Percentiles rank a stretch among this genome's conserved stretches.
Conservation (phyloP, 2,329 filamentous ascomycete genomes). For the Ceratocystis destructans region DNA sequence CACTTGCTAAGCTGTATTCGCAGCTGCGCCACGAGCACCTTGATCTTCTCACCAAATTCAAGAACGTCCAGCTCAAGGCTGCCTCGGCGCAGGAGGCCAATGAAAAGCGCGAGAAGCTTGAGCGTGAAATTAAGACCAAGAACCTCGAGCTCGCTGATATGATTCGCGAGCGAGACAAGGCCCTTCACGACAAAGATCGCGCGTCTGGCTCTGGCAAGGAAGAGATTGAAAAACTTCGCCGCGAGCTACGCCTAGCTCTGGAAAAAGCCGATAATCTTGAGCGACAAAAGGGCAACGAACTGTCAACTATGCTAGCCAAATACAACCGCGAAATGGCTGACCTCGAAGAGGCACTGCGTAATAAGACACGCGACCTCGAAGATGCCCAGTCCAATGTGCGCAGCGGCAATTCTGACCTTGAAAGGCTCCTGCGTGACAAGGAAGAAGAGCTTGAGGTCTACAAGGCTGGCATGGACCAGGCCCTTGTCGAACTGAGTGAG, state of each 20-base stretch:
- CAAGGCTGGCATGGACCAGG: constrained; percentile 96
- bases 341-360: constrained; percentile 79
- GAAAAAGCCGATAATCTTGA: constrained; percentile 88
- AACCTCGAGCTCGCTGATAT: constrained; percentile 97
- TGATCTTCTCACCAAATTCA: constrained; percentile 90
- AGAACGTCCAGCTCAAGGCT: constrained; percentile 88
- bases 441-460: constrained; percentile 97
- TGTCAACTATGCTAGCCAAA: constrained; percentile 86
- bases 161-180: constrained; percentile 91
- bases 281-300: constrained; percentile 82
- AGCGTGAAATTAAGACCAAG: constrained; percentile 97
- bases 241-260: constrained; percentile 80
- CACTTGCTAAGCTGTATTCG: constrained; percentile 90
- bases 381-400: constrained; percentile 65
- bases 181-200: constrained; percentile 83
- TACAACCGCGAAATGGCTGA: constrained; percentile 97
- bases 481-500: constrained; percentile 81
- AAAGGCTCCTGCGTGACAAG: constrained; percentile 76
- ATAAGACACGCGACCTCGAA: constrained; percentile 76
- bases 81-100: constrained; percentile 95
- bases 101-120: constrained; percentile 82
- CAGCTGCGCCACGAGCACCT: constrained; percentile 91
- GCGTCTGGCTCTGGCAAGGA: constrained; percentile 77
- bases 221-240: constrained; percentile 85
- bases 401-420: constrained; percentile 73